A percentile compares a stretch with the other conserved stretches of the same genome.
Evolutionary conservation across 2,329 filamentous ascomycete species (phyloP).

Genomic region (Thielaviopsis punctulata): DNA sequence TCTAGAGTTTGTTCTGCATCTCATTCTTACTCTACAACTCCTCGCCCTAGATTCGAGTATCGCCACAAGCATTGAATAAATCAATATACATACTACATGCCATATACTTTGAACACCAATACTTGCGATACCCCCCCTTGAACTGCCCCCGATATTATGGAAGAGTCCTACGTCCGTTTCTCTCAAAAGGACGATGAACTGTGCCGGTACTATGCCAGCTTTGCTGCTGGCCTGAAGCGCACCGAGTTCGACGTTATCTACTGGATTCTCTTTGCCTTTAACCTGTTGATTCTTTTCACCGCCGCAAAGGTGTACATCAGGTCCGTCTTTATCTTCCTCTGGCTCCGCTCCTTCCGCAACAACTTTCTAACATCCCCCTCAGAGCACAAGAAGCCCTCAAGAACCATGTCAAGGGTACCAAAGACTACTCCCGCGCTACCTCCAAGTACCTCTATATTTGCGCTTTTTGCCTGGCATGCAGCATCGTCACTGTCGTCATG

Average conservation of each 20-base stretch:
- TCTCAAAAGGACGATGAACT: slow-evolving; percentile 17
- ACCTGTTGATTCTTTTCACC: slow-evolving; percentile 27
- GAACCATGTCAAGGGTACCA: slow-evolving; percentile 18
- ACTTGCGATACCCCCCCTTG: too few relatives aligned
- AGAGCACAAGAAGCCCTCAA: slow-evolving; percentile 24
- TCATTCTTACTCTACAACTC: neutral
- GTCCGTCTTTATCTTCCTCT: slow-evolving; percentile 16
- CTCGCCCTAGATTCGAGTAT: too few relatives aligned
- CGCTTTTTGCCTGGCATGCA: slow-evolving; percentile 26
- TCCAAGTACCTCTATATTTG: slow-evolving; percentile 27
- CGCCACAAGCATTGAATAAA: too few relatives aligned
- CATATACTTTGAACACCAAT: too few relatives aligned
- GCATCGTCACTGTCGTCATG: slow-evolving; percentile 30
- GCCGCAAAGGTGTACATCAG: slow-evolving; percentile 25
- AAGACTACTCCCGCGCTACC: slow-evolving; percentile 21
- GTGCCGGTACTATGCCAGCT: slow-evolving; percentile 25
- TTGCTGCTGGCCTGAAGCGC: slow-evolving; percentile 25
- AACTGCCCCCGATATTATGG: neutral
- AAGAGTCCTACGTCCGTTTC: slow-evolving; percentile 5
- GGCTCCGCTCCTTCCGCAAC: neutral
- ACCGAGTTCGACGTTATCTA: slow-evolving; percentile 29
- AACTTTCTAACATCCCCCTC: neutral
- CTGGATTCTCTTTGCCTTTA: slow-evolving; percentile 28
- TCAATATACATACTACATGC: too few relatives aligned
- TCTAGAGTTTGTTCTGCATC: neutral